A percentile compares a stretch with the other conserved stretches of the same genome.
These are phyloP conservation scores for Aureobasidium sp. DNA, from an alignment of 2,329 filamentous ascomycete species.

Conservation along the genomic window DNA sequence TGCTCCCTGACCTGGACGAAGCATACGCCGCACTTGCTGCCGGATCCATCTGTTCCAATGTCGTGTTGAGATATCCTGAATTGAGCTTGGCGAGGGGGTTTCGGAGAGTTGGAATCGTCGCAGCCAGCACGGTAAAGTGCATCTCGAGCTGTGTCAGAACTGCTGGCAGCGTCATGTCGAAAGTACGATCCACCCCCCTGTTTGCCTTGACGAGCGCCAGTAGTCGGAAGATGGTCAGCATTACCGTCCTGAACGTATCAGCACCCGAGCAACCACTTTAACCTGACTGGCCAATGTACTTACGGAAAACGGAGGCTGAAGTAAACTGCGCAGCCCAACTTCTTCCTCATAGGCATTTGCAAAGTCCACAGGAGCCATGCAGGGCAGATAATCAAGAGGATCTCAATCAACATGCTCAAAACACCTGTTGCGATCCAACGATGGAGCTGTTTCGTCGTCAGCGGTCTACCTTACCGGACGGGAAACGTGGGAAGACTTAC, in stretches of 20 bases:
- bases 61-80: conserved; percentile 3
- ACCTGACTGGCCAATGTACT: not conserved
- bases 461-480: not conserved
- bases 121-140: conserved; percentile 2
- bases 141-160: conserved; percentile 2
- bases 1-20: not conserved
- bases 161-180: not conserved
- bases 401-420: not conserved
- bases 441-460: not conserved
- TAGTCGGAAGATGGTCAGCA: not conserved
- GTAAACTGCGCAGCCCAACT: not conserved
- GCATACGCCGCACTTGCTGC: not conserved
- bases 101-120: not conserved
- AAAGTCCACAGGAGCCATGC: conserved; percentile 1
- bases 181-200: not conserved
- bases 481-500: not conserved
- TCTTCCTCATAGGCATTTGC: conserved; percentile 1
- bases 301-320: conserved; percentile 1
- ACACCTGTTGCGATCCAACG: not conserved
- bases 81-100: conserved; percentile 6
- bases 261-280: not conserved
- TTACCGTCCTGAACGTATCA: not conserved
- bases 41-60: not conserved
- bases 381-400: conserved; percentile 1
- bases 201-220: not conserved